Evolutionary conservation across 495 filamentous ascomycete genomes (phyloP).

Genomic region (Acidiella bohemica): DNA sequence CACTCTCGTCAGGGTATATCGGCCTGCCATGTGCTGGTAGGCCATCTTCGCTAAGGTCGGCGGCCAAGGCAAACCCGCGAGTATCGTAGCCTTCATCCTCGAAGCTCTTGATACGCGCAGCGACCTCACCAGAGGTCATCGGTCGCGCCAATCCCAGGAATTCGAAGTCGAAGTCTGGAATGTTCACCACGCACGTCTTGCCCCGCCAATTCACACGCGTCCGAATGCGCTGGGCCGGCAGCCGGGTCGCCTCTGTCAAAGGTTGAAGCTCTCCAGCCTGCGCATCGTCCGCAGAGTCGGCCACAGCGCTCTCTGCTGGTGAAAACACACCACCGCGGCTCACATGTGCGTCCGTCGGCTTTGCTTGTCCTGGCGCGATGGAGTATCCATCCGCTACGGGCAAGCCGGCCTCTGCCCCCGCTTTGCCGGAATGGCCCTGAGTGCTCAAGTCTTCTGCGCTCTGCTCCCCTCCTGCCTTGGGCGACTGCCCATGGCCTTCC

Average conservation of each 20-base stretch:
- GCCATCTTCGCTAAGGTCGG: background rate
- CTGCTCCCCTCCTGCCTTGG: background rate
- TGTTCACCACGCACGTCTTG: constrained; percentile 23
- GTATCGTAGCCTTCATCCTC: constrained; percentile 62
- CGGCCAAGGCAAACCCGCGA: constrained; percentile 44
- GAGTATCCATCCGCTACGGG: too few species aligned
- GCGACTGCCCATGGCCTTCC: background rate
- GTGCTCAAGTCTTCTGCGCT: background rate
- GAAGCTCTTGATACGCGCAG: constrained; percentile 54
- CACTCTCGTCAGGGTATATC: constrained; percentile 54
- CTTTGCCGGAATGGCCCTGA: too few species aligned
- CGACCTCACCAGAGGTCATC: constrained; percentile 47
- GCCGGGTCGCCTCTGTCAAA: too few species aligned
- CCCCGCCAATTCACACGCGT: constrained; percentile 27
- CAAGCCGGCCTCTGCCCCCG: too few species aligned
- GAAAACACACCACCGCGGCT: too few species aligned
- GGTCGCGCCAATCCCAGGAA: constrained; percentile 35
- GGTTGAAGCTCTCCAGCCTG: too few species aligned
- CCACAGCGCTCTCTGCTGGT: too few species aligned
- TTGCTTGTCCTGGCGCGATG: too few species aligned
- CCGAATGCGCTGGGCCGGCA: constrained; percentile 18
- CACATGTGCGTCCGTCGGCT: background rate
- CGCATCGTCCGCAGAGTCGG: background rate
- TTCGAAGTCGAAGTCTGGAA: constrained; percentile 20
- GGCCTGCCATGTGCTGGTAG: constrained; percentile 45